Base-by-base conservation (phyloP, 306 rosid species). In the Quercus mongolica region DNA sequence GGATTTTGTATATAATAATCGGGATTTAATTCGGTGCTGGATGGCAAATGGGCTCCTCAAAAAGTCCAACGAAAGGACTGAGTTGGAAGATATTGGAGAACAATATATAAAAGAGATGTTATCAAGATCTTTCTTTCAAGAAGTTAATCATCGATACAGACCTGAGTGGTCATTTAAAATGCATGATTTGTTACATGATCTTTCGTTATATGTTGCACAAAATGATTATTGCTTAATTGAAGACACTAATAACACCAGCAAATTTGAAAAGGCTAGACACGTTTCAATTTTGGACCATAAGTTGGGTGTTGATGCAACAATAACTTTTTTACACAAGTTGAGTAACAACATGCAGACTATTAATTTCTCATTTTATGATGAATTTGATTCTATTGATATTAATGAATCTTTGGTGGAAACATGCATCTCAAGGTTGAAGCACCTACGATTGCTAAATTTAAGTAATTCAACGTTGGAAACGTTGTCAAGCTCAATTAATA, bases 1-100 rank as follows among this genome's bases (percentile, higher is more conserved):
- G n/a, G 77, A 76, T 72, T 2, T 13, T 10, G 7, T 0, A 1
- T 71, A 79, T 26, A 0, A 1, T 0, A 77, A 35, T 31, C 12
- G 19, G 13, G 14, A 65, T 0, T 51, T 83, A 1, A 78, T 86
- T 71, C 58, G 11, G 38, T 77, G 75, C 6, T 83, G 83, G 90
- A 78, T 78, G 81, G 83, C 88, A 10, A 75, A 85, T 46, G 83
- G 85, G 13, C 65, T 85, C 19, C 54, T 49, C 17, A 3, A 49
- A 49, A 49, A 12, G 17, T 56, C 52, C 64, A 33, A 76, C 0
- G 28, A 19, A 11, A 67, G 51, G 28, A 74, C 15, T 2, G 81
- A 82, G 21, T 14, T 73, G 46, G 86, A 82, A 76, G 73, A 74
- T 5, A 77, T 80, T 55, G 87, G 83, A 5, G 19, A 71, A 17